Evolutionary conservation across 75 land plant species (phyloP), one percentile per base, ranked within the genome.

Genomic region (Cupressus sempervirens): DNA sequence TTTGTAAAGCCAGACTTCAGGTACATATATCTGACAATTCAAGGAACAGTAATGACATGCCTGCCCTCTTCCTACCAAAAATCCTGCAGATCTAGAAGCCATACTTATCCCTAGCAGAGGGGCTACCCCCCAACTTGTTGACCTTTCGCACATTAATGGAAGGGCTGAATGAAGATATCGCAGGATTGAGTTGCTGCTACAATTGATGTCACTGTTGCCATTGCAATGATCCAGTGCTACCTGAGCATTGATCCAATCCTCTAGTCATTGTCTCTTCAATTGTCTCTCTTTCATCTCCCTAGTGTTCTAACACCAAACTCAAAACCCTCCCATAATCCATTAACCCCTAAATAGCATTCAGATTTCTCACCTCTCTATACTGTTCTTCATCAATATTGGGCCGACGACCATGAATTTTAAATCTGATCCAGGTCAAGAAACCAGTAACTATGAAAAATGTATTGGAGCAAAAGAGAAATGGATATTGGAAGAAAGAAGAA

Each of bases 31-130:
- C n/a, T n/a, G n/a, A n/a, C n/a, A n/a, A n/a, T n/a, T n/a, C 82
- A 4, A 91, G 35, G 40, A 84, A 75, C 43, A 93, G 58, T 35
- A 93, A 79, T 32, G 91, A 84, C 95, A 93, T 93, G 54, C 91
- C 93, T 45, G 86, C 91, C 90, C 82, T 89, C 87, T 86, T 90
- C 79, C 95, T 76, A 13, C 91, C 88, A 14, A 88, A 86, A 14
- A 88, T 85, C 73, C 91, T 92, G 80, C 84, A 89, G 89, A 93
- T 87, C 93, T 93, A 86, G 48, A 67, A 85, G 5, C 92, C 54
- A 36, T 90, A 30, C 52, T 76, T 87, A 84, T 93, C 95, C 90
- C 52, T 79, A 0, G 81, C n/a, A n/a, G 32, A 43, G 50, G 46
- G 81, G 13, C 4, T 45, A 30, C 23, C 14, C 3, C 81, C 81